Evolutionary conservation across 2,329 filamentous ascomycete genomes (phyloP), one percentile per base, ranked within the genome.

Genomic region (Pseudogymnoascus pannorum): DNA sequence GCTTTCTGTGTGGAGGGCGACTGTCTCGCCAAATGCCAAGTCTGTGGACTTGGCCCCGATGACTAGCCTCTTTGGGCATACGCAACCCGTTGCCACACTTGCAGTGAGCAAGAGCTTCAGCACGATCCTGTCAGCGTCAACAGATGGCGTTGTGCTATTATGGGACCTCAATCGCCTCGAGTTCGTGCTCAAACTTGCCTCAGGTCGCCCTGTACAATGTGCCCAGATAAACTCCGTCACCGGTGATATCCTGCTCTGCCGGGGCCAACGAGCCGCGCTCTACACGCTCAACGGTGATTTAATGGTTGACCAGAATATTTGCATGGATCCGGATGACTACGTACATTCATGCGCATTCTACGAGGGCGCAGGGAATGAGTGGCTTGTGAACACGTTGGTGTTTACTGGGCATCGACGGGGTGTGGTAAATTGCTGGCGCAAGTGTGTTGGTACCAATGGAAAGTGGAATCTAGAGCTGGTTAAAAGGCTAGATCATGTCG

Each of bases 141-240:
- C 82, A 0, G 91, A 96, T 69, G 92, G 92, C 0, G 86, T 90
- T 38, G 86, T 92, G 9, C 86, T 96, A 69, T 79, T 97, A 3
- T 99, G 94, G 94, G 94, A 97, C 72, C 80, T 99, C 3, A 99
- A 97, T 73, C 85, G 91, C 14, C 83, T 92, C 11, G 89, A 91
- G 59, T 96, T 96, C 69, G 87, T 97, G 5, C 85, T 91, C 48
- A 88, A 86, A 73, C 78, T 93, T 20, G 85, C 85, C 0, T 73
- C 79, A 14, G 78, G 79, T 2, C 79, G 83, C 4, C 75, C 79
- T 0, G 77, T 84, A 1, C 84, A 95, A 74, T 93, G 89, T 66
- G 91, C 91, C 0, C 81, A 83, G 9, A 92, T 99, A 73, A 96
- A 96, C 71, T 92, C 96, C 70, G 86, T 93, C 1, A 92, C 89